Conservation (phyloP, 805 yeast species). For the Wickerhamomyces canadensis region DNA sequence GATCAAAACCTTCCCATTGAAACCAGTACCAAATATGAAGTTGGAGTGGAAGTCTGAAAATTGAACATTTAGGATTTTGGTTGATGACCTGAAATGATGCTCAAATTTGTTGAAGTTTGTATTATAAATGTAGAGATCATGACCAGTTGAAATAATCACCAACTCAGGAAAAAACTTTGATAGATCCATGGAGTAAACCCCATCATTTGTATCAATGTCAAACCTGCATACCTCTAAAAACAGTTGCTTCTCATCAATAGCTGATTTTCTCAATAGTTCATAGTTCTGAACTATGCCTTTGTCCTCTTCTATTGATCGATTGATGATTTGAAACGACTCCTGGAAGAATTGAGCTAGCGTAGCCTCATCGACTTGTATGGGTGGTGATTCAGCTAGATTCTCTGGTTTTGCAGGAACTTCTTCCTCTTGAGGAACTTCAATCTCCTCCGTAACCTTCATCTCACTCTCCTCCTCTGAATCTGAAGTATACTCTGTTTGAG, state of each 20-base stretch:
- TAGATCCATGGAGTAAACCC: constrained; percentile 14
- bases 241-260: constrained; percentile 9
- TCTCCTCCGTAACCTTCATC: constrained; percentile 1
- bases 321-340: constrained; percentile 20
- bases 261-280: constrained; percentile 10
- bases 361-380: constrained; percentile 4
- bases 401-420: not conserved
- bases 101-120: constrained; percentile 24
- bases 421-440: constrained; percentile 3
- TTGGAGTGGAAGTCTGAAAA: constrained; percentile 35
- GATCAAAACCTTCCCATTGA: constrained; percentile 43
- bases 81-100: constrained; percentile 34
- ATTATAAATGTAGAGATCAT: constrained; percentile 17
- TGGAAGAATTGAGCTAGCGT: constrained; percentile 14
- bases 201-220: constrained; percentile 3
- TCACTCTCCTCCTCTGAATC: not conserved
- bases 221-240: constrained; percentile 4
- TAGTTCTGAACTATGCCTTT: constrained; percentile 20
- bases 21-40: constrained; percentile 42
- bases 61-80: constrained; percentile 33
- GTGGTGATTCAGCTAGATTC: not conserved
- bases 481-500: not conserved
- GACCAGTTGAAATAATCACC: constrained; percentile 14
- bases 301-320: constrained; percentile 23
- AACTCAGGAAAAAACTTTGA: constrained; percentile 19